Evolutionary conservation across 257 asterid genomes (phyloP).

Genomic region (Forsythia suspensa): DNA sequence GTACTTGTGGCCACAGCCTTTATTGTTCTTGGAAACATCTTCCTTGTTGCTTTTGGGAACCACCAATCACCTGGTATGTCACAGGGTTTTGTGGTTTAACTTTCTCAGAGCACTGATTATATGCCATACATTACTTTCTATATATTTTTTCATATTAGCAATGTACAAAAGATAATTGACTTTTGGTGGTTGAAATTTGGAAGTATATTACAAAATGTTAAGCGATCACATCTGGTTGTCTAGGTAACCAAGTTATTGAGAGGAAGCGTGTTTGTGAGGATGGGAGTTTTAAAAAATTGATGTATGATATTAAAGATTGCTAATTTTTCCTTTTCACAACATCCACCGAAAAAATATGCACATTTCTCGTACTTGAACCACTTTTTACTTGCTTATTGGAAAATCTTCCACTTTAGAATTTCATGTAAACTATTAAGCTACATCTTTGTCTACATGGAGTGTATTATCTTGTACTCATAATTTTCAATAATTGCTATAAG

Average conservation of each 20-base stretch:
- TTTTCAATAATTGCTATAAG: background rate
- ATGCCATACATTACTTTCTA: background rate
- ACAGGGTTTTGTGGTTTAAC: constrained; percentile 20
- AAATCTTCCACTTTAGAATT: background rate
- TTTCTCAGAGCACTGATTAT: constrained; percentile 13
- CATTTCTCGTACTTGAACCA: background rate
- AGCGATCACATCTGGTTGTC: background rate
- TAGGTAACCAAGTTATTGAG: background rate
- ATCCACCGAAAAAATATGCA: background rate
- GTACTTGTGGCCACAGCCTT: constrained; percentile 91
- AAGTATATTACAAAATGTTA: background rate
- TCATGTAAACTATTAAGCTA: background rate
- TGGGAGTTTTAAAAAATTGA: too few relatives aligned
- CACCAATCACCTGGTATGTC: constrained; percentile 95
- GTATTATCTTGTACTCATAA: background rate
- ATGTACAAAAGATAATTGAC: background rate
- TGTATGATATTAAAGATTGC: background rate
- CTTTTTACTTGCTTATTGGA: background rate
- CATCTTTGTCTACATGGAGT: background rate
- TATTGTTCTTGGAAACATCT: constrained; percentile 91
- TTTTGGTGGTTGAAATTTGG: constrained; percentile 4
- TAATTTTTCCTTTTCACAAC: too few relatives aligned
- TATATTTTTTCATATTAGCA: background rate
- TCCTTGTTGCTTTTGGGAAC: constrained; percentile 98
- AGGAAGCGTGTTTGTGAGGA: background rate